Evolutionary conservation across 106 monocot genomes (phyloP), one percentile per base, ranked within the genome.

Genomic region (Alisma plantagoaquatica): DNA sequence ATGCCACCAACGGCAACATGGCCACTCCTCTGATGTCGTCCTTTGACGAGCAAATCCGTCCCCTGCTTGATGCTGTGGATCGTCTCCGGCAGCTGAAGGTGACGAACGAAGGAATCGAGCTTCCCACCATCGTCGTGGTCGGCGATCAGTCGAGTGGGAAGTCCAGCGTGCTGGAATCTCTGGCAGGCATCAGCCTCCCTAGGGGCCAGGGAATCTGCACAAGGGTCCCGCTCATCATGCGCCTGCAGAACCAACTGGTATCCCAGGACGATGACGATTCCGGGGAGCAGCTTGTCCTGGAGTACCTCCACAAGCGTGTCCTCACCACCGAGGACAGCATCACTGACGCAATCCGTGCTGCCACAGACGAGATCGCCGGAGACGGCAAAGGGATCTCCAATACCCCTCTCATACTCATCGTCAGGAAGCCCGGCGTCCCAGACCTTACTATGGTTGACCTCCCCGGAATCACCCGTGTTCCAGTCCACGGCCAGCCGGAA

Each of bases 61-160:
- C 77, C 10, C 63, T 77, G 24, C 77, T 77, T 32, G 77, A 77
- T 44, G 72, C 77, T 3, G 72, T 77, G 18, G 72, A 77, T 18
- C 57, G 53, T 11, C 77, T 77, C 2, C 72, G 72, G 12, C 72
- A 59, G n/a, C 77, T 77, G n/a, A 72, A 77, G 25, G 72, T 77
- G 24, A 77, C 35, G 41, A 41, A 77, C 22, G 77, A 77, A 41
- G 77, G 77, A 24, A 77, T 77, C 49, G 45, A 73, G 41, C 68
- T 77, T 11, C 77, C 77, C 2, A 77, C 77, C 41, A 77, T 77
- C 48, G 77, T 77, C 9, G 77, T 77, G 23, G 73, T 77, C 22
- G 77, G 77, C 15, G 77, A 77, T 49, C 72, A 77, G 26, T 72
- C 77, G 2, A 68, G 68, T 58, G 77, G 77, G 14, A 77, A 77